These are phyloP conservation scores for Juglanconis sp. DNA, from an alignment of 2,329 filamentous ascomycete genomes.

Conservation along the genomic window DNA sequence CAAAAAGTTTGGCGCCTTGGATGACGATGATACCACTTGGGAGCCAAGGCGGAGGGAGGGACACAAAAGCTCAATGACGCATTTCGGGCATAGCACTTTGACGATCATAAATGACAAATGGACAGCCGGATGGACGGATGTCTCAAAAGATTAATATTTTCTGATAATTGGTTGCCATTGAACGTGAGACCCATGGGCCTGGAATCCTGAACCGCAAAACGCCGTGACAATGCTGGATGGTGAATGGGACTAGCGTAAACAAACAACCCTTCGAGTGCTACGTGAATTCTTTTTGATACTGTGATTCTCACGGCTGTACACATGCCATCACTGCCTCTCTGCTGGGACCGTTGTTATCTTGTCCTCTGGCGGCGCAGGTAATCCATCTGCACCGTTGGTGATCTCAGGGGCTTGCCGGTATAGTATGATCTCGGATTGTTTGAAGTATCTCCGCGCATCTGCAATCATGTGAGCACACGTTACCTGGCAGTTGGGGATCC, in stretches of 20 bases:
- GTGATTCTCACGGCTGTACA: background rate
- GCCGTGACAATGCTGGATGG: constrained; percentile 16
- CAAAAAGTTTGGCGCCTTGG: background rate
- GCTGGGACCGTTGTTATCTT: constrained; percentile 42
- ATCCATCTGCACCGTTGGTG: constrained; percentile 35
- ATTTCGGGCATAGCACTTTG: background rate
- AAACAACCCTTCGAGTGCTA: background rate
- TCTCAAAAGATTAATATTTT: constrained; percentile 1
- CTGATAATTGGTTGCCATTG: background rate
- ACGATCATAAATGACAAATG: background rate
- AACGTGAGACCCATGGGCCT: constrained; percentile 5
- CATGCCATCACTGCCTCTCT: background rate
- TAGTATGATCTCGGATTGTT: constrained; percentile 97
- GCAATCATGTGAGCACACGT: constrained; percentile 22
- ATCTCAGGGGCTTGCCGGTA: constrained; percentile 75
- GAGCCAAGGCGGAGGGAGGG: background rate
- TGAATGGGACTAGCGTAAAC: background rate
- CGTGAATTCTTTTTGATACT: background rate
- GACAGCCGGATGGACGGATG: background rate
- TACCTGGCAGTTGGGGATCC: background rate
- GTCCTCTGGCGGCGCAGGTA: constrained; percentile 44
- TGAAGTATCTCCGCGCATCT: constrained; percentile 97
- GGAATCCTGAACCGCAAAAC: constrained; percentile 7
- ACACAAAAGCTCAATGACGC: background rate
- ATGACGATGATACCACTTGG: constrained; percentile 16